phyloP scores from a whole-genome alignment of 768 basidiomycete species.

The Kwoniella sp. region DNA sequence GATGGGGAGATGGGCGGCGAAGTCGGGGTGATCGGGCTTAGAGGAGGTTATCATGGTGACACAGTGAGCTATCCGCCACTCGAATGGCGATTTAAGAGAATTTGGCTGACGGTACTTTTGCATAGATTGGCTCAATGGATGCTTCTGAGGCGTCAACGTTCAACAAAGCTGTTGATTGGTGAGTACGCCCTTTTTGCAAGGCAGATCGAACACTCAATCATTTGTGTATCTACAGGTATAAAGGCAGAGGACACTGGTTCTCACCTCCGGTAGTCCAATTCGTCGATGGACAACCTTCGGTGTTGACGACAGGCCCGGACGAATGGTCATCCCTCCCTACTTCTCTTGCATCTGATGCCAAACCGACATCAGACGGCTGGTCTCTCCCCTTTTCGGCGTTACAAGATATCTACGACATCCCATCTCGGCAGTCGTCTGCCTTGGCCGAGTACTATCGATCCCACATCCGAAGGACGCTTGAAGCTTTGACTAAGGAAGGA shows the following conservation, averaged over 20 bases:
- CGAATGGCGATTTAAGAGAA: no score
- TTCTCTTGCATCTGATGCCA: background rate
- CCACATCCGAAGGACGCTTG: slow-evolving; percentile 65
- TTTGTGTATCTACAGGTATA: no score
- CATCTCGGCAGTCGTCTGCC: slow-evolving; percentile 63
- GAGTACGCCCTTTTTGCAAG: slow-evolving; percentile 1
- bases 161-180: slow-evolving; percentile 80
- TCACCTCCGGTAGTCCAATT: slow-evolving; percentile 80
- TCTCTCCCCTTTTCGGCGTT: slow-evolving; percentile 59
- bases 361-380: slow-evolving; percentile 34
- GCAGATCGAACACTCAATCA: background rate
- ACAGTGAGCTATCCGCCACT: slow-evolving; percentile 59
- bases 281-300: slow-evolving; percentile 61
- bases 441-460: slow-evolving; percentile 68
- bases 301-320: slow-evolving; percentile 47
- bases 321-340: slow-evolving; percentile 42
- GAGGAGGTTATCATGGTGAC: slow-evolving; percentile 95
- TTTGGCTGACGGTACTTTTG: background rate
- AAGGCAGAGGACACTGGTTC: slow-evolving; percentile 89
- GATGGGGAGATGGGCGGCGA: slow-evolving; percentile 54
- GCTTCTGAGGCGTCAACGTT: slow-evolving; percentile 84
- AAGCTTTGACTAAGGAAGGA: slow-evolving; percentile 59
- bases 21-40: slow-evolving; percentile 79
- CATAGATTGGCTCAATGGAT: slow-evolving; percentile 86
- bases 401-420: slow-evolving; percentile 70